phyloP scores from a whole-genome alignment of 148 eudicot genomes.

The Amaranthus hypochondriacus region DNA sequence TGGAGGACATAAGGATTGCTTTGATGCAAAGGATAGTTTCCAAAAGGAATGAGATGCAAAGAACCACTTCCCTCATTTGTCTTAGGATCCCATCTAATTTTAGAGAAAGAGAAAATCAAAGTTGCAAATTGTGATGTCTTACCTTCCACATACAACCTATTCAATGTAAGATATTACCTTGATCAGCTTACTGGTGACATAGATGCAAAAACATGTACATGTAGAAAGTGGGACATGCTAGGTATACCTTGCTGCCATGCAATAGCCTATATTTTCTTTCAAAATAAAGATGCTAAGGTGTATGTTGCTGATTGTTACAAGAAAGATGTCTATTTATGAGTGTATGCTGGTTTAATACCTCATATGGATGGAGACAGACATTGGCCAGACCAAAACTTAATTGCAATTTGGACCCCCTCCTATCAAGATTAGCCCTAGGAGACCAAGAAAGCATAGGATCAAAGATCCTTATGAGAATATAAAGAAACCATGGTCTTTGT shows the following conservation, averaged over 20 bases:
- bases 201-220: not conserved
- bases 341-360: not conserved
- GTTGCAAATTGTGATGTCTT: not conserved
- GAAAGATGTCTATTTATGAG: not conserved
- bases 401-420: not conserved
- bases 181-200: not conserved
- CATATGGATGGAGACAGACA: not conserved
- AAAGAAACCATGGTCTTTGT: not conserved
- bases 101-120: not conserved
- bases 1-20: slow-evolving; percentile 4
- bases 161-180: not conserved
- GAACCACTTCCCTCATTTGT: not conserved
- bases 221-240: not conserved
- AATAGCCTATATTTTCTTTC: not conserved
- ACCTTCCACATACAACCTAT: not conserved
- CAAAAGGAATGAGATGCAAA: not conserved
- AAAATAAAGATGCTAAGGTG: not conserved
- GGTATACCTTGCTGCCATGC: slow-evolving; percentile 3
- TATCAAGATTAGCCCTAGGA: not conserved
- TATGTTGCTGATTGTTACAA: not conserved
- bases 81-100: not conserved
- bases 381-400: not conserved
- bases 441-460: not conserved
- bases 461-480: not conserved
- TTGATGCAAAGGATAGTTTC: not conserved